phyloP scores from a whole-genome alignment of 1,139 yeast species.

The Blastobotrys buckinghamii region DNA sequence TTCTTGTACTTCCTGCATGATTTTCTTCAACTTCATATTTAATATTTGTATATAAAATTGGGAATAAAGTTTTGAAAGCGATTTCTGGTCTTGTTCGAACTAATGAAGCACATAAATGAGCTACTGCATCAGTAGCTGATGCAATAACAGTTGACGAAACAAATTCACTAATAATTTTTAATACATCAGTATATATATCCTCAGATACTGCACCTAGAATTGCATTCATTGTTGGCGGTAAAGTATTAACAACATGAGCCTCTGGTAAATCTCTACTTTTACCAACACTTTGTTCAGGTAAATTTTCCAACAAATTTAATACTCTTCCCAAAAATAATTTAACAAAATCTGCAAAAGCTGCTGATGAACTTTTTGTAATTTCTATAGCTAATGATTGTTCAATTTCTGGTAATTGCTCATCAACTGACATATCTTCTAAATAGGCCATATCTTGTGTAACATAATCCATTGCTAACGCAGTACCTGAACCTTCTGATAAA shows the following conservation, averaged over 20 bases:
- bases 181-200: conserved; percentile 48
- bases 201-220: conserved; percentile 67
- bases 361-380: conserved; percentile 70
- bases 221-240: conserved; percentile 63
- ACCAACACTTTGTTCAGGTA: conserved; percentile 42
- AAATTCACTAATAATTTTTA: conserved; percentile 51
- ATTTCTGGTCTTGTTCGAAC: conserved; percentile 54
- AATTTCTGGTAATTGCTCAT: conserved; percentile 24
- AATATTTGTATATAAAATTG: conserved; percentile 47
- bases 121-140: conserved; percentile 62
- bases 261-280: conserved; percentile 31
- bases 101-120: conserved; percentile 63
- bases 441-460: conserved; percentile 44
- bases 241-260: conserved; percentile 44
- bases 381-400: conserved; percentile 44
- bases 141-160: conserved; percentile 56
- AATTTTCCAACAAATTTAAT: conserved; percentile 63
- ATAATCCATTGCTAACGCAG: conserved; percentile 64
- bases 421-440: conserved; percentile 24
- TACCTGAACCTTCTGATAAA: conserved; percentile 30
- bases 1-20: conserved; percentile 75
- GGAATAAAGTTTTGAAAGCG: conserved; percentile 44
- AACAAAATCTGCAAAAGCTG: conserved; percentile 60
- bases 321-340: conserved; percentile 53
- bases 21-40: conserved; percentile 71